Evolutionary conservation across 2,329 filamentous ascomycete species (phyloP), one percentile per base, ranked within the genome.

Genomic region (Trichoderma sp.): DNA sequence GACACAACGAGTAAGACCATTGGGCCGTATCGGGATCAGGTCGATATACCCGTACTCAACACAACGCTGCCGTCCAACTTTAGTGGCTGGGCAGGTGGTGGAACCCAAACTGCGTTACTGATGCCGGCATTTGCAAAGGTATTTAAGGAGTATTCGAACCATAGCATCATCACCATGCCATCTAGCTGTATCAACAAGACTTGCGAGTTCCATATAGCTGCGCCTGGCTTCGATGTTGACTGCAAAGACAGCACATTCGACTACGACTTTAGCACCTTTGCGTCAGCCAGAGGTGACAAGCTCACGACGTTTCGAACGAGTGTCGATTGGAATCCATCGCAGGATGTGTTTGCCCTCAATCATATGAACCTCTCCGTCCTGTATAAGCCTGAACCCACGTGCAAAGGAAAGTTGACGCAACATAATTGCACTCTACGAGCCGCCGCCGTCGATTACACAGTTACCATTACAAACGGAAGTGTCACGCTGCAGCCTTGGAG

Each of bases 21-120:
- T 18, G 68, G 68, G 26, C 68, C 68, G 5, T 64, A 58, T 15
- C 1, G 15, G 2, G 51, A 36, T 4, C 39, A 24, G 3, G 32
- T 71, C 26, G 24, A 47, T 5, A 28, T 39, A 6, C 68, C 68
- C n/a, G 6, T 71, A 28, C 51, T 71, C 11, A 71, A 71, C 28
- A 63, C 58, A 30, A 64, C 68, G 4, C 32, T 71, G 15, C 58
- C 68, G 18, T 18, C 68, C 12, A 71, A 39, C 21, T 71, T 71
- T n/a, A 71, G 68, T 36, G 68, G 68, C 12, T 71, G 68, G 68
- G 60, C 68, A 12, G 68, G 68, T 9, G n/a, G 24, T 12, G 68
- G 68, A 39, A 32, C 60, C 3, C 6, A 57, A 26, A 65, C 61
- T 5, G 32, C 68, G 26, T 51, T 71, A n/a, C 47, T 71, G 30